Percentiles rank a stretch among this genome's conserved stretches.
phyloP scores from a whole-genome alignment of 345 rosid species.

The Hevea brasiliensis region DNA sequence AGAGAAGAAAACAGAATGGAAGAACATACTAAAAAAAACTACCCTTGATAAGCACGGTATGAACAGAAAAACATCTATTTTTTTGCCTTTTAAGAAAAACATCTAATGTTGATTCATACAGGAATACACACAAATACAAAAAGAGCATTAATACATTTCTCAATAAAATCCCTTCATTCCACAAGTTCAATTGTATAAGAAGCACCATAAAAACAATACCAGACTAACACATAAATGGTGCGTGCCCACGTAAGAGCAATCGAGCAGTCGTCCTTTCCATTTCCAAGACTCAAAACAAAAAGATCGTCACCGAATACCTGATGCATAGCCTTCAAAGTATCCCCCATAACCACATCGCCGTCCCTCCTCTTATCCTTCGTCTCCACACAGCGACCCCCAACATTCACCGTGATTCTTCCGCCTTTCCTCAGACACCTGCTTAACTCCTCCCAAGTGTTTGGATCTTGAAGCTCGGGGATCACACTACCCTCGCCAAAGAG shows the following conservation, averaged over 20 bases:
- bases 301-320: slow-evolving; percentile 49
- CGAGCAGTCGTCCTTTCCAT: slow-evolving; percentile 62
- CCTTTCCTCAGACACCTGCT: slow-evolving; percentile 57
- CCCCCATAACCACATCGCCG: slow-evolving; percentile 71
- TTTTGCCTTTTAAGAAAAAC: no score
- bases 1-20: no score
- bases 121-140: neutral
- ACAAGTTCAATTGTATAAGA: neutral
- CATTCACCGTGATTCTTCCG: slow-evolving; percentile 69
- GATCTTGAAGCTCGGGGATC: slow-evolving; percentile 85
- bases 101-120: no score
- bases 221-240: slow-evolving; percentile 36
- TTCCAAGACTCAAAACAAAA: neutral
- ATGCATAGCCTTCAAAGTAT: slow-evolving; percentile 65
- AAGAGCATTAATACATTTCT: neutral
- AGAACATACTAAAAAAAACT: no score
- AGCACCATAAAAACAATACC: neutral
- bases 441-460: slow-evolving; percentile 58
- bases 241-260: slow-evolving; percentile 75
- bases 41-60: no score
- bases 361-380: slow-evolving; percentile 60
- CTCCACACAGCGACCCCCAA: slow-evolving; percentile 72
- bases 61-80: no score
- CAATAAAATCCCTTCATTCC: no score
- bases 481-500: slow-evolving; percentile 68